A percentile compares a stretch with the other conserved stretches of the same genome.
phyloP scores from a whole-genome alignment of 2,329 filamentous ascomycete species.

The Talaromyces piceae region DNA sequence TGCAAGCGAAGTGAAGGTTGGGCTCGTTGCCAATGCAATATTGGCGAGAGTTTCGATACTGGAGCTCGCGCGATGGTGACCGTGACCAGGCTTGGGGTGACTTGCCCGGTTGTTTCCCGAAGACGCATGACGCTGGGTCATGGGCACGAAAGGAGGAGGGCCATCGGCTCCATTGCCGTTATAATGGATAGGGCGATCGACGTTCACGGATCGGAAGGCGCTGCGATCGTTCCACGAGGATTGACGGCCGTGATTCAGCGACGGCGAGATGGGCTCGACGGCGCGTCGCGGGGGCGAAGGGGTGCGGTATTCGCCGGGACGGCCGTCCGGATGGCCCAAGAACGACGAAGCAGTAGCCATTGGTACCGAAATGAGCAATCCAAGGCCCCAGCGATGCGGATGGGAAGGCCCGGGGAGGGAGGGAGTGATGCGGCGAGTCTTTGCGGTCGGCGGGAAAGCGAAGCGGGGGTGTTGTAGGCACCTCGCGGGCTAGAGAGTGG shows the following conservation, averaged over 20 bases:
- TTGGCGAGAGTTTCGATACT: slow-evolving; percentile 45
- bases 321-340: slow-evolving; percentile 25
- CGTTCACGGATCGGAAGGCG: slow-evolving; percentile 17
- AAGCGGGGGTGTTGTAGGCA: slow-evolving; percentile 33
- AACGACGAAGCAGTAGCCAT: slow-evolving; percentile 37
- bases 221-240: slow-evolving; percentile 24
- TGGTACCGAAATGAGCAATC: slow-evolving; percentile 11
- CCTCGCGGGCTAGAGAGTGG: slow-evolving; percentile 35
- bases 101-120: slow-evolving; percentile 17
- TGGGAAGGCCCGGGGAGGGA: slow-evolving; percentile 15
- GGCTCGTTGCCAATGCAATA: slow-evolving; percentile 44
- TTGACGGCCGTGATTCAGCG: slow-evolving; percentile 22
- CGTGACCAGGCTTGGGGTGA: slow-evolving; percentile 16
- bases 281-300: slow-evolving; percentile 41
- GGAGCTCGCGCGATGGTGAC: slow-evolving; percentile 39
- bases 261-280: slow-evolving; percentile 40
- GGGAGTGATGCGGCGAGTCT: slow-evolving; percentile 13
- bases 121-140: slow-evolving; percentile 7
- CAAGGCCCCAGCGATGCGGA: slow-evolving; percentile 13
- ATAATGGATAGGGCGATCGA: slow-evolving; percentile 18
- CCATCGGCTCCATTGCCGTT: slow-evolving; percentile 18
- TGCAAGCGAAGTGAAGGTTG: slow-evolving; percentile 32
- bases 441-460: slow-evolving; percentile 31
- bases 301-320: slow-evolving; percentile 38
- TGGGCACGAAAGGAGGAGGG: slow-evolving; percentile 11